These are phyloP conservation scores for Selenicereus undatus DNA, from an alignment of 148 eudicot species.

Conservation along the genomic window DNA sequence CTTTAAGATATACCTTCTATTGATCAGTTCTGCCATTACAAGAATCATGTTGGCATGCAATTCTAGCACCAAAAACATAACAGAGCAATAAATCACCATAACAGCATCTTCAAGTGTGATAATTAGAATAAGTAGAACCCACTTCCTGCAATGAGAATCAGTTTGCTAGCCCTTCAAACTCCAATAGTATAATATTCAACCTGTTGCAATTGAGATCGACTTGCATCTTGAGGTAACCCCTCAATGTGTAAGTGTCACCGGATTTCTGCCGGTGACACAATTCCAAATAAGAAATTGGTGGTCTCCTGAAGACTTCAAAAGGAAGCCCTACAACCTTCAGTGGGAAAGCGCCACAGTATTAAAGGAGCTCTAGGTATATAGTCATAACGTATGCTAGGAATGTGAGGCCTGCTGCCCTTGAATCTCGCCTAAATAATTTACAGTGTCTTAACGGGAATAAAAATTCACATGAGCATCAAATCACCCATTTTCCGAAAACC, in stretches of 20 bases:
- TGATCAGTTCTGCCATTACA: conserved; percentile 1
- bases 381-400: too few species aligned
- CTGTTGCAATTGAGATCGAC: neutral
- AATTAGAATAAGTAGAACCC: neutral
- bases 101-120: neutral
- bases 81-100: neutral
- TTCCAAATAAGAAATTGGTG: neutral
- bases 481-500: too few species aligned
- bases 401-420: too few species aligned
- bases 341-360: too few species aligned
- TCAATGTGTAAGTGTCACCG: neutral
- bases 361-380: too few species aligned
- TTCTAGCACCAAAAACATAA: neutral
- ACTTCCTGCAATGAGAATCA: neutral
- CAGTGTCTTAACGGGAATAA: too few species aligned
- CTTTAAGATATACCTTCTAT: neutral
- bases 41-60: neutral
- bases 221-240: neutral
- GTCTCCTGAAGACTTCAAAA: too few species aligned
- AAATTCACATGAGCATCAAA: too few species aligned
- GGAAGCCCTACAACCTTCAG: too few species aligned
- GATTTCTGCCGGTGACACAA: neutral
- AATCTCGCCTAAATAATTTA: too few species aligned
- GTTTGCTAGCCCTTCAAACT: neutral
- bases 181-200: neutral